These are phyloP conservation scores for Linnemannia hyalina DNA, from an alignment of 192 early-diverging fungal genomes.

Conservation along the genomic window DNA sequence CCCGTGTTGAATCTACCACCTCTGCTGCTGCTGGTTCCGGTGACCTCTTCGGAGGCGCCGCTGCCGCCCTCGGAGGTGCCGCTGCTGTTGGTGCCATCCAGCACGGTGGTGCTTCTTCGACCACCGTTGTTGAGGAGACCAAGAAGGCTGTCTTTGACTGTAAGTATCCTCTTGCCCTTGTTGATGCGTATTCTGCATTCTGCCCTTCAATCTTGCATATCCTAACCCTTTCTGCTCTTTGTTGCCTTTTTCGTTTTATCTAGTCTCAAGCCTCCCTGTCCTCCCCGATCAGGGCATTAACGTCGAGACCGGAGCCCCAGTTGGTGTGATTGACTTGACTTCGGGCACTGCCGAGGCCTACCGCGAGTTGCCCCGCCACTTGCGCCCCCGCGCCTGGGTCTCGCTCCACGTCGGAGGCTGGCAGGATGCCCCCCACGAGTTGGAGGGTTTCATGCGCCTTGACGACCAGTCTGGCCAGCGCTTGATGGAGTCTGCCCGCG, in stretches of 20 bases:
- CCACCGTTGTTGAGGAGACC: conserved; percentile 5
- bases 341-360: conserved; percentile 18
- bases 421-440: conserved; percentile 48
- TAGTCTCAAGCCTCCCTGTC: conserved; percentile 33
- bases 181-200: neutral
- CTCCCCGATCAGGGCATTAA: conserved; percentile 19
- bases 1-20: neutral
- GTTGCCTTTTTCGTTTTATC: neutral
- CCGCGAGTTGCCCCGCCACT: conserved; percentile 29
- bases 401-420: conserved; percentile 55
- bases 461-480: conserved; percentile 56
- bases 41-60: neutral
- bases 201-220: neutral
- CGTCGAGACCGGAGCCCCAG: conserved; percentile 21
- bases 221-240: neutral
- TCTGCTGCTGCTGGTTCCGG: conserved; percentile 11
- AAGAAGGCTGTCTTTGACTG: conserved; percentile 48
- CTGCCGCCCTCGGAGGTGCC: neutral
- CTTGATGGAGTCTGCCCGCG: conserved; percentile 53
- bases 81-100: neutral
- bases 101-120: neutral
- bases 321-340: conserved; percentile 18
- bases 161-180: conserved; percentile 20
- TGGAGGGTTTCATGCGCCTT: conserved; percentile 50
- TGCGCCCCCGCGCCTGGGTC: conserved; percentile 55